These are phyloP conservation scores for Sarocladiaceae sp. DNA, from an alignment of 2,329 filamentous ascomycete species.

Conservation along the genomic window DNA sequence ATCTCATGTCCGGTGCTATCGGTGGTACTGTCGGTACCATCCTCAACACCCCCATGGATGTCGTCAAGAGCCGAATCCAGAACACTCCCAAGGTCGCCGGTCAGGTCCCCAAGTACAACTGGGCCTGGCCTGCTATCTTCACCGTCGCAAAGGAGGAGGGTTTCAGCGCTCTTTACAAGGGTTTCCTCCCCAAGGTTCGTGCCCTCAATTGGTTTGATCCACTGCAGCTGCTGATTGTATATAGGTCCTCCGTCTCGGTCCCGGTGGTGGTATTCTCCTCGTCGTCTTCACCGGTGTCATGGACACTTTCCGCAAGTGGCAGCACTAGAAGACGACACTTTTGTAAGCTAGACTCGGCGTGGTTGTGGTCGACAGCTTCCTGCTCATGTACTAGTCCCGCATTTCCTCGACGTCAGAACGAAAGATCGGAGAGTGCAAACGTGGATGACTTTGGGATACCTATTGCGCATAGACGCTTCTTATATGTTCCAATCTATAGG, in stretches of 20 bases:
- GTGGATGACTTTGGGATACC: constrained; percentile 4
- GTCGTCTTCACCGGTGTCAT: constrained; percentile 84
- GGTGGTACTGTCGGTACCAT: constrained; percentile 87
- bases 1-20: constrained; percentile 77
- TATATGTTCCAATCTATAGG: constrained; percentile 1
- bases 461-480: background rate
- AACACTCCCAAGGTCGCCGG: constrained; percentile 84
- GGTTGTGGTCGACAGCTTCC: background rate
- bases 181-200: constrained; percentile 92
- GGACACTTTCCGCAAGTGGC: constrained; percentile 78
- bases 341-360: background rate
- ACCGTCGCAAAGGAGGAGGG: constrained; percentile 93
- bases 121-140: constrained; percentile 83
- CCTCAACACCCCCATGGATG: constrained; percentile 92
- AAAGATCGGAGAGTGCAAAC: background rate
- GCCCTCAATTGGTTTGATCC: constrained; percentile 27
- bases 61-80: constrained; percentile 97
- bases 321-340: constrained; percentile 16
- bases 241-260: constrained; percentile 43
- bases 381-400: constrained; percentile 3
- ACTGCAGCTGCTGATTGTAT: background rate
- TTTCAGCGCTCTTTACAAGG: constrained; percentile 89
- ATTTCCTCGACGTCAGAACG: no score
- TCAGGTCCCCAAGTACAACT: constrained; percentile 89
- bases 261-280: constrained; percentile 62